Evolutionary conservation across 495 filamentous ascomycete genomes (phyloP).

Genomic region (Aspergillus conjunctus): DNA sequence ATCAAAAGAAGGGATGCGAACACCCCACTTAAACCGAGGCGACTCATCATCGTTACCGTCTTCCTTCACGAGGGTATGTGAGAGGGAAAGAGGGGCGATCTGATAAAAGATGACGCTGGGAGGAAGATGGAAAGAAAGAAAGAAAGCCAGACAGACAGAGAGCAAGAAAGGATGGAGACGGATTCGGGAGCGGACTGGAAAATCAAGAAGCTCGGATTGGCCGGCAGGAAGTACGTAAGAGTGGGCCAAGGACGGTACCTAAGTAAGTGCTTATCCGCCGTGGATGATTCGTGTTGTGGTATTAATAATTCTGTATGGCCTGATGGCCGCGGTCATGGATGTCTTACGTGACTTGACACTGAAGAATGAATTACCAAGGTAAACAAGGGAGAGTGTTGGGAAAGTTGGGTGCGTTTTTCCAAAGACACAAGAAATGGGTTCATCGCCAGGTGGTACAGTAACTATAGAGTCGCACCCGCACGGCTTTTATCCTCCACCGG

Average conservation of each 20-base stretch:
- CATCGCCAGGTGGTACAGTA: no score
- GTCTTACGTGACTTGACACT: background rate
- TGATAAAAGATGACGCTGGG: background rate
- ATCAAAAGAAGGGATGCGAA: slow-evolving; percentile 36
- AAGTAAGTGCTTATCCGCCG: background rate
- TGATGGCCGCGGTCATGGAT: background rate
- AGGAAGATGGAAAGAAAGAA: slow-evolving; percentile 17
- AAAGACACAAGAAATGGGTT: no score
- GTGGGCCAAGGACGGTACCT: background rate
- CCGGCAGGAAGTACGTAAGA: slow-evolving; percentile 1
- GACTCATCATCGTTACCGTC: slow-evolving; percentile 22
- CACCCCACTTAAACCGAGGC: slow-evolving; percentile 14
- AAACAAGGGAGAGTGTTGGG: no score
- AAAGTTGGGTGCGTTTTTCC: no score
- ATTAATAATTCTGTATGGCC: background rate
- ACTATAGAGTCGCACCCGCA: no score
- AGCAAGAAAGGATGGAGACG: slow-evolving; percentile 5
- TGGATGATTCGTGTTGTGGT: background rate
- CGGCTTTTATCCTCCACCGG: no score
- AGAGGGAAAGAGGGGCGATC: slow-evolving; percentile 6
- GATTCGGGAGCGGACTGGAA: slow-evolving; percentile 4
- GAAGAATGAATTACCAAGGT: no score
- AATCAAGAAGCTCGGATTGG: slow-evolving; percentile 26
- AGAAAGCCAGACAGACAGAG: slow-evolving; percentile 14
- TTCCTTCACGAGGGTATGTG: background rate